Conservation (phyloP, 106 monocot species). For the Narthecium ossifragum region DNA sequence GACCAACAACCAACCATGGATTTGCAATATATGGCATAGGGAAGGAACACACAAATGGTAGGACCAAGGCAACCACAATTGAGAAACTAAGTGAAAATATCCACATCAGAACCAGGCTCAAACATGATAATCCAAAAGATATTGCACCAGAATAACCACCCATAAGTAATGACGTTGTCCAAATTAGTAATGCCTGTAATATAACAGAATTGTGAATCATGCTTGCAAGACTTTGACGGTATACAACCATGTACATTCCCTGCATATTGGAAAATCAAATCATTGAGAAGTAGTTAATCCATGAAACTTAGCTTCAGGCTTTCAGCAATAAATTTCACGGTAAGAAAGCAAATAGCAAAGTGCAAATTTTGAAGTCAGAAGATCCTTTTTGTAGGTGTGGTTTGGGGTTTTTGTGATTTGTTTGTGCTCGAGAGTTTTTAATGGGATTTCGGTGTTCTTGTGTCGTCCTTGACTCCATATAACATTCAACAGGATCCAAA, state of each 20-base stretch:
- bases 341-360: too few relatives aligned
- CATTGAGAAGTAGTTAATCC: too few relatives aligned
- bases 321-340: too few relatives aligned
- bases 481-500: too few relatives aligned
- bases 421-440: too few relatives aligned
- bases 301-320: too few relatives aligned
- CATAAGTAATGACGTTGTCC: slow-evolving; percentile 66
- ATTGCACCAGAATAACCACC: slow-evolving; percentile 62
- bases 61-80: slow-evolving; percentile 50
- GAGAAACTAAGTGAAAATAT: slow-evolving; percentile 61
- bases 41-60: slow-evolving; percentile 51
- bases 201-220: slow-evolving; percentile 83
- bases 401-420: too few relatives aligned
- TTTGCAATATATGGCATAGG: slow-evolving; percentile 77
- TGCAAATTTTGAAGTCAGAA: too few relatives aligned
- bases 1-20: slow-evolving; percentile 70
- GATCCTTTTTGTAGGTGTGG: too few relatives aligned
- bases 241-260: slow-evolving; percentile 94
- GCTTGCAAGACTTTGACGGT: slow-evolving; percentile 56
- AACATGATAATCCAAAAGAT: slow-evolving; percentile 61
- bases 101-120: slow-evolving; percentile 72
- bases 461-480: too few relatives aligned
- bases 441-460: too few relatives aligned
- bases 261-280: slow-evolving; percentile 45
- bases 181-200: slow-evolving; percentile 75